Evolutionary conservation across 2,329 filamentous ascomycete species (phyloP).

Genomic region (Colletotrichum karsti): DNA sequence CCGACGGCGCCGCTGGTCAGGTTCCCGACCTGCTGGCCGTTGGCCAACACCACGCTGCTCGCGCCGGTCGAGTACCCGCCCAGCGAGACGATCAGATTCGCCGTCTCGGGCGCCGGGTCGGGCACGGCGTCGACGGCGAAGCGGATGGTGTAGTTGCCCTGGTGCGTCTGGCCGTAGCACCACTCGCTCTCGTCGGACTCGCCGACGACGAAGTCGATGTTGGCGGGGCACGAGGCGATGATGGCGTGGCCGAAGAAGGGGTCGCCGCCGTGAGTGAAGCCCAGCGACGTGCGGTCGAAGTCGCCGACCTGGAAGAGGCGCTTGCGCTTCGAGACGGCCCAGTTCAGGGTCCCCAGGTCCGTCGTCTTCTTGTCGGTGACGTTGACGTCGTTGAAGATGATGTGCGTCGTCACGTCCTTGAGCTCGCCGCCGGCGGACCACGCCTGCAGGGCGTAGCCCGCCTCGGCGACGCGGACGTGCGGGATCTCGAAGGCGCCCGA

Average conservation of each 20-base stretch:
- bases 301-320: conserved; percentile 51
- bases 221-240: conserved; percentile 51
- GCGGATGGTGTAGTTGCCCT: conserved; percentile 44
- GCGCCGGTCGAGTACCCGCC: conserved; percentile 53
- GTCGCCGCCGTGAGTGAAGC: conserved; percentile 21
- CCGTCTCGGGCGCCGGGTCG: conserved; percentile 32
- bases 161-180: conserved; percentile 56
- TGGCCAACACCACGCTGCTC: conserved; percentile 49
- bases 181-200: conserved; percentile 48
- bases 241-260: conserved; percentile 52
- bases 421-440: conserved; percentile 57
- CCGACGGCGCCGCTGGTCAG: conserved; percentile 41
- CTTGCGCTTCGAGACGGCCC: conserved; percentile 46
- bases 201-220: conserved; percentile 53
- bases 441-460: conserved; percentile 56
- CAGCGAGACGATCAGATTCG: conserved; percentile 50
- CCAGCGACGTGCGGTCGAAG: conserved; percentile 25
- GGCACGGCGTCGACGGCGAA: conserved; percentile 33
- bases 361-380: conserved; percentile 43
- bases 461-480: conserved; percentile 50
- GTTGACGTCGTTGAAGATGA: conserved; percentile 48
- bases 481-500: conserved; percentile 52
- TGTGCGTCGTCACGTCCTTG: conserved; percentile 53
- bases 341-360: conserved; percentile 47
- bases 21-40: conserved; percentile 48